Conservation (phyloP, 176 grass and related monocot genomes). For the Oropetium thomaeum region DNA sequence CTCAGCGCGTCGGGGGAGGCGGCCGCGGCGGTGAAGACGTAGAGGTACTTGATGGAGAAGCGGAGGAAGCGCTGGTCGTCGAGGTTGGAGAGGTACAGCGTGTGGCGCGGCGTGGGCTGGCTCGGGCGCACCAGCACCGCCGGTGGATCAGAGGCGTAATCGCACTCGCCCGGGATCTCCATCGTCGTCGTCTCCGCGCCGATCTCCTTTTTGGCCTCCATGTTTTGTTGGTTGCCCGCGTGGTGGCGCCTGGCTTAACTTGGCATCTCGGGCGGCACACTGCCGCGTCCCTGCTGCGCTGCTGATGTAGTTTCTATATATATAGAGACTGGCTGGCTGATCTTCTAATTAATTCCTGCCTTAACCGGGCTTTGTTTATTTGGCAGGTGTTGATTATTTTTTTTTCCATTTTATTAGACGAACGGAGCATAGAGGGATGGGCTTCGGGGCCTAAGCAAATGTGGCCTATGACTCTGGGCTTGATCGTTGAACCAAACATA, state of each 20-base stretch:
- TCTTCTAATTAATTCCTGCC: not conserved
- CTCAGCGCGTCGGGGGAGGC: conserved; percentile 38
- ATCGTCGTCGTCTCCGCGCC: not conserved
- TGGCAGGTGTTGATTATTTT: not conserved
- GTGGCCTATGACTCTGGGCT: too few species aligned
- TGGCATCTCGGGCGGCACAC: not conserved
- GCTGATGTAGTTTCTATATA: too few species aligned
- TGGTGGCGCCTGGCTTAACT: not conserved
- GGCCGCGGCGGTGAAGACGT: conserved; percentile 40
- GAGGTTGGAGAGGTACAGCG: conserved; percentile 83
- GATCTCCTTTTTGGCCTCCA: too few species aligned
- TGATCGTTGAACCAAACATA: too few species aligned
- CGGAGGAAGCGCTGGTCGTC: conserved; percentile 94
- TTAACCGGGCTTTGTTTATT: not conserved
- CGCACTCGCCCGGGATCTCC: conserved; percentile 57
- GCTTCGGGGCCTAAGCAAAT: too few species aligned
- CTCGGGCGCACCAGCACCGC: conserved; percentile 48
- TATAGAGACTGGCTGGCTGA: not conserved
- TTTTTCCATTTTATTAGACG: too few species aligned
- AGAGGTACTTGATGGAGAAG: conserved; percentile 98
- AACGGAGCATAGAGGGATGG: too few species aligned
- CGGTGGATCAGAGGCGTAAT: conserved; percentile 33
- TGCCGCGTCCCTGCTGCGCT: too few species aligned
- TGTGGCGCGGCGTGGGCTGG: conserved; percentile 44
- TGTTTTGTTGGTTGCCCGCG: too few species aligned